Evolutionary conservation across 768 basidiomycete species (phyloP).

Genomic region (Termitomyces eurrhizus): DNA sequence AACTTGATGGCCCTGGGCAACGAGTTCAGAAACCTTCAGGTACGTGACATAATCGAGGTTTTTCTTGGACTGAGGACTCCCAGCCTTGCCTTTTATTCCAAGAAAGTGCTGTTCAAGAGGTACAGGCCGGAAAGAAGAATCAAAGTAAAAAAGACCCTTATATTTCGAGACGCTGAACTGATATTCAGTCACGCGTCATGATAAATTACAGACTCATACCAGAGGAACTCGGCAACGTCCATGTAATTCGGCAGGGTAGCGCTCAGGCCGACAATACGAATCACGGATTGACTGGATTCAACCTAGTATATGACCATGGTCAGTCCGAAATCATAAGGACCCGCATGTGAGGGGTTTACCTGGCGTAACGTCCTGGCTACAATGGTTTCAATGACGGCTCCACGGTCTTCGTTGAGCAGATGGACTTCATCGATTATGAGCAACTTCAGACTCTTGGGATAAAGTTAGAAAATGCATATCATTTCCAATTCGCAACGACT

Average conservation of each 20-base stretch:
- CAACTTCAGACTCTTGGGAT: slow-evolving; percentile 77
- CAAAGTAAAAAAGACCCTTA: slow-evolving; percentile 93
- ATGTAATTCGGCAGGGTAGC: slow-evolving; percentile 97
- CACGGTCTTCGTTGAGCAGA: slow-evolving; percentile 94
- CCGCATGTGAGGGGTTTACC: slow-evolving; percentile 31
- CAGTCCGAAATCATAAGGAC: background rate
- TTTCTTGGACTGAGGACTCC: slow-evolving; percentile 65
- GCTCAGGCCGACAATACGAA: slow-evolving; percentile 93
- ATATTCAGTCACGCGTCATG: background rate
- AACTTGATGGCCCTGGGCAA: slow-evolving; percentile 92
- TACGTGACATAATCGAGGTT: slow-evolving; percentile 89
- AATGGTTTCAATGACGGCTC: slow-evolving; percentile 97
- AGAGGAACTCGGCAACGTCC: slow-evolving; percentile 92
- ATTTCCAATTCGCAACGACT: slow-evolving; percentile 17
- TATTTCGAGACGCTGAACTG: slow-evolving; percentile 74
- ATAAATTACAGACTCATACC: slow-evolving; percentile 40
- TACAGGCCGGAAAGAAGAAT: slow-evolving; percentile 94
- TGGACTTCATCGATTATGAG: slow-evolving; percentile 98
- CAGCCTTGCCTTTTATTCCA: slow-evolving; percentile 86
- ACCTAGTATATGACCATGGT: slow-evolving; percentile 47
- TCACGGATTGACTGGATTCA: slow-evolving; percentile 93
- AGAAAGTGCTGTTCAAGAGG: slow-evolving; percentile 97
- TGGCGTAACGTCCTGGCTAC: slow-evolving; percentile 93
- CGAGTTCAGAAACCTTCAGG: slow-evolving; percentile 85
- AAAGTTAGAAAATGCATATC: background rate